Base-by-base conservation (phyloP, 768 basidiomycete species). In the Calocera viscosa region DNA sequence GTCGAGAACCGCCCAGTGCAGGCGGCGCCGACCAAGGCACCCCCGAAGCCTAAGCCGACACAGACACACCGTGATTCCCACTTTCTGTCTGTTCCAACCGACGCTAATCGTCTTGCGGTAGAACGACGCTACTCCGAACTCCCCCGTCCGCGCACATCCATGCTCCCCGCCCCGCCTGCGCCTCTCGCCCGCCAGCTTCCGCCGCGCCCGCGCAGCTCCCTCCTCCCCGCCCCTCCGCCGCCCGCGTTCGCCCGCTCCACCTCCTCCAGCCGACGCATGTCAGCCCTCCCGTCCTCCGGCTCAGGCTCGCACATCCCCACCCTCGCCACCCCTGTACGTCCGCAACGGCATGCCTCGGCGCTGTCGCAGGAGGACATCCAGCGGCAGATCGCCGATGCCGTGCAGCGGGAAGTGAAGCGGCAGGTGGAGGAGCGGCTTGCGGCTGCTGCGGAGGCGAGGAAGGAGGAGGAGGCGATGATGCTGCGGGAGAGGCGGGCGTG, bases 381-480 rank as follows among this genome's bases (percentile, higher is more conserved):
- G 24, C 12, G 7, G 24, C 71, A 88, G 88, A 89, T 91, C 66
- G 83, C 86, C 60, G 83, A 79, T 69, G 86, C 85, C 8, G 89
- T 91, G 33, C 87, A 90, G 77, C 81, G 78, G 7, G 88, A 91
- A 73, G 88, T 88, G 65, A 82, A 85, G 17, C 79, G 86, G 68
- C 82, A 88, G 32, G 75, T 91, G 64, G 85, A 78, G 28, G 76
- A 78, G 70, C 69, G 38, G 39, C 28, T 40, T 28, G 32, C 34
- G 64, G 67, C 35, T 24, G 64, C n/a, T 64, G 28, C 28, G 76
- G 77, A 43, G 77, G 79, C 49, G 72, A 74, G 66, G 77, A 80
- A 72, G 76, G 77, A 67, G 70, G 68, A 64, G 63, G 35, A 72
- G 75, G 71, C 76, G 78, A 67, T 73, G 76, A 65, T 71, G 26